phyloP scores from a whole-genome alignment of 169 alveolate species.

The Besnoitia besnoiti region DNA sequence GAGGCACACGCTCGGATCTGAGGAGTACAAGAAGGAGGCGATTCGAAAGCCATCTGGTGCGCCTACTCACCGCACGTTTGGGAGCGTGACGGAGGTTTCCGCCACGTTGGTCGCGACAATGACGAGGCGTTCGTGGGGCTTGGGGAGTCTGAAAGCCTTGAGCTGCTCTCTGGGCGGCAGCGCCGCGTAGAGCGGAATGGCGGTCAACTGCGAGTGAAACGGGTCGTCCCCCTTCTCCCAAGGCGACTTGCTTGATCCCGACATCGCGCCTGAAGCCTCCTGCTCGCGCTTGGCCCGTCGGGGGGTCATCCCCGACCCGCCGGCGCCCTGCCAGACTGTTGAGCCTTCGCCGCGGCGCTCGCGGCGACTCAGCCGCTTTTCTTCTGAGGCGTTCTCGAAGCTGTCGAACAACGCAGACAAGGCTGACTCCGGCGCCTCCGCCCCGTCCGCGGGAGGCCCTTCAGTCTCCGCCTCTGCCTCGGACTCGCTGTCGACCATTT shows the following conservation, averaged over 20 bases:
- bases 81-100: slow-evolving; percentile 99
- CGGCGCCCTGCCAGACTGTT: slow-evolving; percentile 4
- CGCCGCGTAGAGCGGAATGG: slow-evolving; percentile 72
- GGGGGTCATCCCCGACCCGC: background rate
- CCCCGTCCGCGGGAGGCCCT: background rate
- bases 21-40: too few species aligned
- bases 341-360: background rate
- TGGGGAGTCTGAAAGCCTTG: slow-evolving; percentile 84
- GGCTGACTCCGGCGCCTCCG: background rate
- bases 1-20: too few species aligned
- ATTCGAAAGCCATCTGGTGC: too few species aligned
- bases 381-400: background rate
- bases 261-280: background rate
- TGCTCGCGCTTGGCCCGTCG: too few species aligned
- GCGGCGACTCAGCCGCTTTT: background rate
- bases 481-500: slow-evolving; percentile 10
- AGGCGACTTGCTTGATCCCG: background rate
- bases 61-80: slow-evolving; percentile 88
- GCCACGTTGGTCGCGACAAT: slow-evolving; percentile 99
- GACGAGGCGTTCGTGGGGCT: slow-evolving; percentile 91
- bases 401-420: background rate
- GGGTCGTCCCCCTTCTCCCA: background rate
- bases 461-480: background rate
- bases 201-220: slow-evolving; percentile 44
- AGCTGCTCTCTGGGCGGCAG: slow-evolving; percentile 68